phyloP scores from a whole-genome alignment of 768 basidiomycete species.

The Lentinula detonsa region DNA sequence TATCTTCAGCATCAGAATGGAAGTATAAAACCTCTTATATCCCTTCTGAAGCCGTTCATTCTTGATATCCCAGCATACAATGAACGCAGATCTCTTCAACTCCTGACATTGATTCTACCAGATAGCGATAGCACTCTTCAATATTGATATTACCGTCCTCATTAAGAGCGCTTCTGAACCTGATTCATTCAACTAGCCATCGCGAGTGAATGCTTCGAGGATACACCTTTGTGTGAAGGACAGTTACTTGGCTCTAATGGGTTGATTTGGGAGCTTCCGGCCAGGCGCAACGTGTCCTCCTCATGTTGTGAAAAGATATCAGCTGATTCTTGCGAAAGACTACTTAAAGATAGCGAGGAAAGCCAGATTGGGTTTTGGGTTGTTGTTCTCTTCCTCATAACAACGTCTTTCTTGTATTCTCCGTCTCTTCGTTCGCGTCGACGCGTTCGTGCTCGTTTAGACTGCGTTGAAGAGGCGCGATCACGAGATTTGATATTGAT shows the following conservation, averaged over 20 bases:
- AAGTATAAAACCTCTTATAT: neutral
- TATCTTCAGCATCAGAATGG: neutral
- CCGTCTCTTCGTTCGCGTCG: neutral
- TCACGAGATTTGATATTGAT: neutral
- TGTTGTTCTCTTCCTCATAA: neutral
- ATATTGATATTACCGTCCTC: neutral
- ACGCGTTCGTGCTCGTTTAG: neutral
- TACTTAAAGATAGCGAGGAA: neutral
- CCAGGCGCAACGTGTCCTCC: constrained; percentile 1
- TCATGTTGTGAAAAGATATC: neutral
- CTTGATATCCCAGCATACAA: neutral
- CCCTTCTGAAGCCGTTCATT: too few species aligned
- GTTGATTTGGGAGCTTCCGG: neutral
- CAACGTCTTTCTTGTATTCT: neutral
- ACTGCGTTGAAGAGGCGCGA: neutral
- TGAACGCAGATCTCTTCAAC: neutral
- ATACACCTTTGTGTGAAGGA: too few species aligned
- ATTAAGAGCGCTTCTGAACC: neutral
- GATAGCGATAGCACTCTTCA: neutral
- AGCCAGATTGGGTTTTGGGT: neutral
- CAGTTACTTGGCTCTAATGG: neutral
- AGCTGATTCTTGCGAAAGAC: neutral
- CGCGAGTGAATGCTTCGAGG: neutral
- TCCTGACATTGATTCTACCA: neutral
- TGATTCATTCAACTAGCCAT: neutral